Evolutionary conservation across 106 monocot species (phyloP).

Genomic region (Ottelia alismoides): DNA sequence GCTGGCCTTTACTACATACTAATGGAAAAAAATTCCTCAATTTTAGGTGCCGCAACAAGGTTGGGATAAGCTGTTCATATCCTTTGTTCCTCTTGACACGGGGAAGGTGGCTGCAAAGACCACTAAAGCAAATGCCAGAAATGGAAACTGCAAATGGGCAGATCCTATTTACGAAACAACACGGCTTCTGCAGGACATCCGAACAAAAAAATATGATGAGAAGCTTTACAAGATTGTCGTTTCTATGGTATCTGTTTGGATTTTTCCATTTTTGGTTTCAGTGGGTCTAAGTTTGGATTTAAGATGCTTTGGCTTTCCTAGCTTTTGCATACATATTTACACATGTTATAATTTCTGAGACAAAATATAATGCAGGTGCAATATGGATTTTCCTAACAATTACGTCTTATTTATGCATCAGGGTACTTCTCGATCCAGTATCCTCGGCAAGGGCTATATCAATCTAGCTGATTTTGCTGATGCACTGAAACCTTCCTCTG

Average conservation of each 20-base stretch:
- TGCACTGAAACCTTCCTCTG: conserved; percentile 71
- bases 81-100: conserved; percentile 70
- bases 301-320: no score
- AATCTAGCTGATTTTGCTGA: conserved; percentile 88
- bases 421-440: conserved; percentile 74
- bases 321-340: no score
- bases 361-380: no score
- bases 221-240: conserved; percentile 93
- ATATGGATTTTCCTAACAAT: no score
- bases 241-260: conserved; percentile 71
- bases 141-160: conserved; percentile 95
- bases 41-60: conserved; percentile 87
- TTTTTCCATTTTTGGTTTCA: no score
- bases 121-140: conserved; percentile 76
- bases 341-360: no score
- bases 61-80: conserved; percentile 95
- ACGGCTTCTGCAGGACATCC: conserved; percentile 66
- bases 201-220: conserved; percentile 81
- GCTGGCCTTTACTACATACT: no score
- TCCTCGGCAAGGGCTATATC: conserved; percentile 77
- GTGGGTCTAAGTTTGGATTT: no score
- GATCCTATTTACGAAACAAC: conserved; percentile 99
- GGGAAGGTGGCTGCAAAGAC: conserved; percentile 84
- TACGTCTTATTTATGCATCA: conserved; percentile 12
- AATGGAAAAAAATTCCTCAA: no score